Evolutionary conservation across 139 green algal species (phyloP), one percentile per base, ranked within the genome.

Genomic region (Nannochloris sp.): DNA sequence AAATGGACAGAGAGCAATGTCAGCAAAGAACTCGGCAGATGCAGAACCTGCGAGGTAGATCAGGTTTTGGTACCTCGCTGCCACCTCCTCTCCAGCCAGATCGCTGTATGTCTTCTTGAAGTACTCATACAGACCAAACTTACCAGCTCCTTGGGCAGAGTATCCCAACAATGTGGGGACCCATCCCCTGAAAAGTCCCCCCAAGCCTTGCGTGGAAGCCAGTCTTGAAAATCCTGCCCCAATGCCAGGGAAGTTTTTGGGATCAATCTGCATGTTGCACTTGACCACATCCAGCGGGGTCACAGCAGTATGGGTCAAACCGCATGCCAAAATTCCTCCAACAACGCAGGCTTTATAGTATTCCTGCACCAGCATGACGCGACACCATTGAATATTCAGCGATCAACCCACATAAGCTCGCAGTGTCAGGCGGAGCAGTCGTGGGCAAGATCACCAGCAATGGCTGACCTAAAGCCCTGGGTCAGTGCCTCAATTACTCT

Each of bases 221-320:
- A 92, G 63, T 15, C 81, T 79, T 18, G 57, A 57, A 74, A 96
- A 96, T 44, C 82, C 84, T 7, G 64, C 64, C 4, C 25, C 43
- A 54, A 91, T 91, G 59, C 74, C 48, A 44, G 56, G 54, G 67
- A 86, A 89, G 73, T 83, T 88, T 49, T 73, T 69, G 37, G 83
- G 83, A 56, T 90, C 75, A 44, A 69, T 90, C 69, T 81, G 76
- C 76, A 93, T 91, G 79, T 95, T 95, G 76, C 88, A 95, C 83
- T 96, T 96, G 43, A 95, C 89, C 2, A 96, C 88, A 57, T 96
- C 88, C 67, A 95, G 75, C 2, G 88, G 88, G 1, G 88, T 95
- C n/a, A 95, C 83, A 9, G 72, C 69, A 16, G 80, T 85, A 69
- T 83, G 78, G n/a, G 80, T 83, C 14, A 75, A 48, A 21, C 72